Evolutionary conservation across 345 rosid species (phyloP).

Genomic region (Acer negundo): DNA sequence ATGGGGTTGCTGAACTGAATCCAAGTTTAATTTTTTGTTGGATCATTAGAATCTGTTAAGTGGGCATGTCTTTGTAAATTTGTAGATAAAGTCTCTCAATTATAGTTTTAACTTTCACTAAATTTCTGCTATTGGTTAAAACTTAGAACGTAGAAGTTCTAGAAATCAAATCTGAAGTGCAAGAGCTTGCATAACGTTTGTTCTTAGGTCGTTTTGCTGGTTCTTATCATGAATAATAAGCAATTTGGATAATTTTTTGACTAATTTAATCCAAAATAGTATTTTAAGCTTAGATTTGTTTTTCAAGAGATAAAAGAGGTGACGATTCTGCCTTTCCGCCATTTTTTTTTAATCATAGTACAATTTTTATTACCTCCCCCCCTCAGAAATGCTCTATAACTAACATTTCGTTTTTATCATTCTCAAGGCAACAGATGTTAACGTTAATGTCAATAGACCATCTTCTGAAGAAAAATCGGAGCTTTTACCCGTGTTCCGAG

Average conservation of each 20-base stretch:
- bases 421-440: constrained; percentile 68
- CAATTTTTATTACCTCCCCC: background rate
- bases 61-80: background rate
- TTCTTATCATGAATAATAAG: background rate
- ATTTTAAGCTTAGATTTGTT: background rate
- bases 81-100: background rate
- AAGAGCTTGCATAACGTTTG: background rate
- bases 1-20: background rate
- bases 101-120: background rate
- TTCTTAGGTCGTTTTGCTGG: background rate
- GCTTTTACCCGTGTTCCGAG: constrained; percentile 64
- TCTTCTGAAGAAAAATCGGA: constrained; percentile 53
- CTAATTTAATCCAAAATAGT: background rate
- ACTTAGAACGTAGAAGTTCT: background rate
- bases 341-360: background rate
- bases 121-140: background rate
- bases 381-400: constrained; percentile 1
- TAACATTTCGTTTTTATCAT: constrained; percentile 13
- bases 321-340: background rate
- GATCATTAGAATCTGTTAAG: background rate
- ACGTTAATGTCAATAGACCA: constrained; percentile 46
- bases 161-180: background rate
- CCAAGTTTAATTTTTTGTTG: background rate
- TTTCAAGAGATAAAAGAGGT: background rate
- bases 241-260: background rate